phyloP scores from a whole-genome alignment of 169 alveolate species.

The Eimeria praecox region DNA sequence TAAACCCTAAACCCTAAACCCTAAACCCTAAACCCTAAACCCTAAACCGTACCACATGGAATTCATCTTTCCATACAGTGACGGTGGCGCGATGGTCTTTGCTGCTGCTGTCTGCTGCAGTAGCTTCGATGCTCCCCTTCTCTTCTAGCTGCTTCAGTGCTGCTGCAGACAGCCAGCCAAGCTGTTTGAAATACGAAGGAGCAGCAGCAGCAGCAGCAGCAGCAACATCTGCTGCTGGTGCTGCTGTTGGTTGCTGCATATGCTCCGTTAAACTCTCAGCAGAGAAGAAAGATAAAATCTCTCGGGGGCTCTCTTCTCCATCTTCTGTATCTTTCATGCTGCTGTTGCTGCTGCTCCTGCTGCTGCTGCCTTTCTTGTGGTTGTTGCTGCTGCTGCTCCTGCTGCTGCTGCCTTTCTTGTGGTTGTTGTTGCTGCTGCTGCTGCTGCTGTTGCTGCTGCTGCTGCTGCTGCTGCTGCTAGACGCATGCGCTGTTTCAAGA shows the following conservation, averaged over 20 bases:
- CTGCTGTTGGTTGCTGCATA: background rate
- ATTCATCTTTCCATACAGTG: conserved; percentile 76
- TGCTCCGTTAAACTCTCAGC: background rate
- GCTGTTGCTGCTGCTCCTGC: background rate
- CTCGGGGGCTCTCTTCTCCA: background rate
- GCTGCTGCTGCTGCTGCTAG: conserved; percentile 14
- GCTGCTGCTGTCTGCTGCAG: background rate
- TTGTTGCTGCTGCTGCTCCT: conserved; percentile 12
- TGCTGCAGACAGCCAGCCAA: conserved; percentile 35
- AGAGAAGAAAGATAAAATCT: background rate
- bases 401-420: background rate
- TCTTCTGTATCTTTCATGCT: background rate
- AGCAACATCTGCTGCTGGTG: background rate
- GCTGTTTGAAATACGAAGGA: background rate
- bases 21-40: background rate
- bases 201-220: conserved; percentile 6
- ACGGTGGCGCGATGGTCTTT: background rate
- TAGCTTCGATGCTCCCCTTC: background rate
- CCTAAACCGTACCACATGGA: conserved; percentile 48
- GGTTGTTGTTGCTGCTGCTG: background rate
- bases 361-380: too few relatives aligned
- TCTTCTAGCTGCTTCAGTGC: background rate
- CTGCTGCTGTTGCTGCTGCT: conserved; percentile 11
- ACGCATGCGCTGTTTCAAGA: too few relatives aligned
- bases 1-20: conserved; percentile 33